Base-by-base conservation (phyloP, 2,329 filamentous ascomycete species). In the Passalora sequoiae region DNA sequence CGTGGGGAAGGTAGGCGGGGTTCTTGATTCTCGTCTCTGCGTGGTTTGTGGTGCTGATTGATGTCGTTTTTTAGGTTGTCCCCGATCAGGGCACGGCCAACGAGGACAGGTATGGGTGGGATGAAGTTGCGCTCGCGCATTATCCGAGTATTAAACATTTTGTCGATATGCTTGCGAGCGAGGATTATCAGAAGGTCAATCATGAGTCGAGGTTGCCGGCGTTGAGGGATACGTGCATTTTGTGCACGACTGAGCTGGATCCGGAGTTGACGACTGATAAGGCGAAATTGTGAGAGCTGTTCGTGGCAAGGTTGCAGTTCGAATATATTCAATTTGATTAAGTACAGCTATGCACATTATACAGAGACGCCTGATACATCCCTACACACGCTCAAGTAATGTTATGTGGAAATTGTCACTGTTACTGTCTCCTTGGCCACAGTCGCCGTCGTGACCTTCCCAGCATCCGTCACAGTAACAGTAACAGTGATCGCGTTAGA, bases 61-160 rank as follows among this genome's bases (percentile, higher is more conserved):
- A 8, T 32, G 15, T 3, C 24, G 24, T 27, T 7, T 9, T 7
- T 3, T 9, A 35, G 31, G 75, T 81, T 1, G 67, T 77, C 8
- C 50, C 54, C 10, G 62, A 64, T 58, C 54, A 55, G 19, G 51
- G 51, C 1, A 58, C 58, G 13, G 30, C 35, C 9, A 48, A 52
- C 4, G 54, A 59, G 41, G 54, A 60, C 40, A 31, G 40, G 33
- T 52, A 42, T 15, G 56, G 58, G 40, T 83, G 80, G 79, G 75
- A 83, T 58, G 79, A 83, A 62, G 70, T 83, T 48, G 78, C 79
- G 0, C 66, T 83, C 31, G 80, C 79, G 43, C 78, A 82, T 64
- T 83, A 83, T 61, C 78, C 80, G 3, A 78, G 71, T 38, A 83
- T 80, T 28, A 21, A 32, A 48, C 78, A 83, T 60, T 83, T 83